phyloP scores from a whole-genome alignment of 148 eudicot genomes.

The Chenopodium formosanum region DNA sequence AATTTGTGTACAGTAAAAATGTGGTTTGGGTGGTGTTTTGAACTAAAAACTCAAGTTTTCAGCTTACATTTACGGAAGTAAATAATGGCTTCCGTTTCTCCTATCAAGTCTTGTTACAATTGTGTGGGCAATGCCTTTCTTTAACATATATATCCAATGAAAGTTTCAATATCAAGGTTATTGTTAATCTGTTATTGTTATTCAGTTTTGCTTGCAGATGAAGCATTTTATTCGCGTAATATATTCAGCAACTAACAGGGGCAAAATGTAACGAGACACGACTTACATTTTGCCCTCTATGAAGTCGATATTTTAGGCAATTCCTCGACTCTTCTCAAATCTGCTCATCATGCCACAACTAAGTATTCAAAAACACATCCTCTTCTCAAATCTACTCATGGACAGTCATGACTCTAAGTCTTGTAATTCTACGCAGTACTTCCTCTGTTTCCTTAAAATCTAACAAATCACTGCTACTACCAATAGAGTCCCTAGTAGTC shows the following conservation, averaged over 20 bases:
- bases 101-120: neutral
- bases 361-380: neutral
- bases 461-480: too few relatives aligned
- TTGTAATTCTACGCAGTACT: too few relatives aligned
- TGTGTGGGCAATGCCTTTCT: conserved; percentile 7
- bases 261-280: neutral
- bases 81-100: conserved; percentile 21
- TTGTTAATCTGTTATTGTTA: neutral
- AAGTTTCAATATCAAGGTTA: neutral
- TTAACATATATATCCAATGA: neutral
- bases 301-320: neutral
- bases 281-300: neutral
- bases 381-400: too few relatives aligned
- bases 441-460: too few relatives aligned
- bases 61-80: conserved; percentile 19
- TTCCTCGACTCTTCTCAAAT: neutral
- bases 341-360: neutral
- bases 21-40: conserved; percentile 20
- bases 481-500: too few relatives aligned
- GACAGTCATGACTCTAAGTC: too few relatives aligned
- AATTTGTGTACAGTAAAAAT: conserved; percentile 31
- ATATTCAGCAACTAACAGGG: neutral
- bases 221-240: neutral
- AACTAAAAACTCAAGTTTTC: neutral
- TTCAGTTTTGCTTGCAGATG: neutral